Conservation (phyloP, 495 filamentous ascomycete genomes). For the Alectoria sarmentosa region DNA sequence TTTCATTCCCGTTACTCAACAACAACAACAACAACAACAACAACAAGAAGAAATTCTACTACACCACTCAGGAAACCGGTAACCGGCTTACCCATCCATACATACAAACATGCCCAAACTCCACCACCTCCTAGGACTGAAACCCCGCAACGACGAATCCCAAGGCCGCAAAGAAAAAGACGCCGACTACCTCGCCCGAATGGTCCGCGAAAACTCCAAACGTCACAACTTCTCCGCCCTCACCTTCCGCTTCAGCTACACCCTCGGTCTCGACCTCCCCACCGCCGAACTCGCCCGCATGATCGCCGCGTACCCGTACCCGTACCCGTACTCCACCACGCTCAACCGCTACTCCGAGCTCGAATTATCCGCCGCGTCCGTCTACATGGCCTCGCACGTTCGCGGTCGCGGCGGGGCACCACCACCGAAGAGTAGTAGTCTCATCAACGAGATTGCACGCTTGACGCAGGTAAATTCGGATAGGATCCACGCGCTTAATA, state of each 20-base stretch:
- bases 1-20: no score
- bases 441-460: not conserved
- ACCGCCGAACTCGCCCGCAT: not conserved
- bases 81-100: no score
- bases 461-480: not conserved
- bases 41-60: no score
- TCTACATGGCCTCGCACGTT: not conserved
- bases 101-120: not conserved
- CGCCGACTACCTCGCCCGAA: not conserved
- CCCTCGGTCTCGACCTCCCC: not conserved
- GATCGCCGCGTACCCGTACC: not conserved
- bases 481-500: not conserved
- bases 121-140: not conserved
- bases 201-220: not conserved
- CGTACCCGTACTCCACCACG: not conserved
- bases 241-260: not conserved
- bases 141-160: not conserved
- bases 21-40: no score
- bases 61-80: no score
- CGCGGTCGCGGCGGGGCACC: not conserved
- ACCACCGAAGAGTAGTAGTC: no score
- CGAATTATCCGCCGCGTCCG: not conserved
- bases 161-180: not conserved
- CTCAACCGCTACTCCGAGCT: not conserved
- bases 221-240: not conserved